Percentiles rank a stretch among this genome's conserved stretches.
phyloP scores from a whole-genome alignment of 768 basidiomycete species.

The Chalciporus piperatus region DNA sequence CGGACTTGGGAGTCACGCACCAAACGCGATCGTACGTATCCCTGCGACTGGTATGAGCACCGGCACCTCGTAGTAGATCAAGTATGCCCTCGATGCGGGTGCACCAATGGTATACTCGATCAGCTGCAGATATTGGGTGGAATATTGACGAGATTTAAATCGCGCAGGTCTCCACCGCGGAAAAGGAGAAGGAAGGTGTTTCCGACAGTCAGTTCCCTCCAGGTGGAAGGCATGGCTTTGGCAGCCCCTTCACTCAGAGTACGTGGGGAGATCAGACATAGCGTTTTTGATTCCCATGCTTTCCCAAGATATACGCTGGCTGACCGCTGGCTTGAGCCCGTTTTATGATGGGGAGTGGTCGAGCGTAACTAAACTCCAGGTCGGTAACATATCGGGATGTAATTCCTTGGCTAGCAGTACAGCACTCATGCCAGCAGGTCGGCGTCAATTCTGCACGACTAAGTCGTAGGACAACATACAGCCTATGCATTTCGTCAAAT shows the following conservation, averaged over 20 bases:
- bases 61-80: conserved; percentile 68
- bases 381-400: too few species aligned
- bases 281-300: too few species aligned
- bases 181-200: conserved; percentile 55
- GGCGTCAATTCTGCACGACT: too few species aligned
- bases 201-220: conserved; percentile 63
- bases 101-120: conserved; percentile 58
- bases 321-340: too few species aligned
- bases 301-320: too few species aligned
- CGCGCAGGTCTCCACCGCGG: conserved; percentile 51
- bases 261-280: too few species aligned
- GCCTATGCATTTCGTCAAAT: too few species aligned
- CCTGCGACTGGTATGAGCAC: conserved; percentile 58
- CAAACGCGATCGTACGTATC: conserved; percentile 58
- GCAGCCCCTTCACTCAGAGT: conserved; percentile 59
- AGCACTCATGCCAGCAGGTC: too few species aligned
- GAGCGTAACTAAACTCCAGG: too few species aligned
- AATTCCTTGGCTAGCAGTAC: too few species aligned
- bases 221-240: conserved; percentile 59
- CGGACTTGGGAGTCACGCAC: conserved; percentile 40
- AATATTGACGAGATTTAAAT: not conserved
- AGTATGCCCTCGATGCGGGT: conserved; percentile 66
- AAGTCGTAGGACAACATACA: too few species aligned
- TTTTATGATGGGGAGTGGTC: too few species aligned
- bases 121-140: not conserved